Conservation (phyloP, 1,139 yeast genomes). For the Saccharomycopsis crataegensis region DNA sequence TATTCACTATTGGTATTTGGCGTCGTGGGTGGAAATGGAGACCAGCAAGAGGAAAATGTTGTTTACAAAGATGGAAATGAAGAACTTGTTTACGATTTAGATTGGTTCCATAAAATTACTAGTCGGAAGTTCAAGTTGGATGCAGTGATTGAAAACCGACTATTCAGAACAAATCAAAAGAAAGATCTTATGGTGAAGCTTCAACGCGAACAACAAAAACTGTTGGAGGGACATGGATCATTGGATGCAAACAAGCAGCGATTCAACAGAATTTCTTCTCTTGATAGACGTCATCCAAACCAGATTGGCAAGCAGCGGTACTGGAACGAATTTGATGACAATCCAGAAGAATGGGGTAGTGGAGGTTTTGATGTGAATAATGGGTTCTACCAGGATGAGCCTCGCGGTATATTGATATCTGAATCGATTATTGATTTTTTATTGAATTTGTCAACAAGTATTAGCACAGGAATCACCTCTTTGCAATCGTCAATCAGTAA, state of each 20-base stretch:
- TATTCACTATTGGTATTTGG: slow-evolving; percentile 1
- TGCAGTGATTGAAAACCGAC: slow-evolving; percentile 12
- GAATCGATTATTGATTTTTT: slow-evolving; percentile 11
- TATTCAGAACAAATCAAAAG: slow-evolving; percentile 8
- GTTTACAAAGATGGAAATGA: neutral
- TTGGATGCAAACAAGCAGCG: too few species aligned
- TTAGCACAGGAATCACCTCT: neutral
- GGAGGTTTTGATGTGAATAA: slow-evolving; percentile 5
- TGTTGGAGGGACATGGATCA: neutral
- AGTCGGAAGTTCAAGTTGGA: slow-evolving; percentile 12
- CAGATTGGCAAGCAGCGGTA: slow-evolving; percentile 11
- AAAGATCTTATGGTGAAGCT: slow-evolving; percentile 11
- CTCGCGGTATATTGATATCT: slow-evolving; percentile 2
- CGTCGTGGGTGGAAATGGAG: neutral
- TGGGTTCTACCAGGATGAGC: slow-evolving; percentile 8
- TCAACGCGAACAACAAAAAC: slow-evolving; percentile 4
- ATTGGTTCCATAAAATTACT: slow-evolving; percentile 12
- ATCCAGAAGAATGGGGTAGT: slow-evolving; percentile 16
- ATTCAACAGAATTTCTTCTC: neutral
- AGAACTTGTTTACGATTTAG: neutral
- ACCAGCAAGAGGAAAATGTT: neutral
- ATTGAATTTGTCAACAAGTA: slow-evolving; percentile 1
- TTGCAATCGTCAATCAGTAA: neutral
- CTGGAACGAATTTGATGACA: slow-evolving; percentile 21
- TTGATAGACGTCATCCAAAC: neutral